phyloP scores from a whole-genome alignment of 768 basidiomycete genomes.

The Filobasidium floriforme region DNA sequence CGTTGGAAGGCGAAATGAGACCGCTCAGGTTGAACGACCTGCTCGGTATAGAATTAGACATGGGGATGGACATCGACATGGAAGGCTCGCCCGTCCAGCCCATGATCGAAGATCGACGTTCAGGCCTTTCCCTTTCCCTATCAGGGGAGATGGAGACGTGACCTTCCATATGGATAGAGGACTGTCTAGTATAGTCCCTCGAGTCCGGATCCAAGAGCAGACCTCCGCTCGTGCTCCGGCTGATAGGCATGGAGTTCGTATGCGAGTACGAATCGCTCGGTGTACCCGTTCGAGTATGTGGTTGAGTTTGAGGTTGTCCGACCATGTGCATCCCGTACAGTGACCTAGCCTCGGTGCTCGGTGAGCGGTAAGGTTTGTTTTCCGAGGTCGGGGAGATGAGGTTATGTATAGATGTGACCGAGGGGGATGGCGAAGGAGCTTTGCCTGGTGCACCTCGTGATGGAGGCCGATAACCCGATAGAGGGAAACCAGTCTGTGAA shows the following conservation, averaged over 20 bases:
- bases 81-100: not conserved
- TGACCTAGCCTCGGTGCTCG: not conserved
- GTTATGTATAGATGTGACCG: conserved; percentile 1
- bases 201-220: not conserved
- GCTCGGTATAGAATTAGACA: not conserved
- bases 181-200: not conserved
- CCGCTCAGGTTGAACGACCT: not conserved
- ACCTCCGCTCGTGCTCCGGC: not conserved
- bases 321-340: not conserved
- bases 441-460: not conserved
- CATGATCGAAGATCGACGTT: not conserved
- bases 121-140: not conserved
- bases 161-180: not conserved
- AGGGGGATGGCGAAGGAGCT: not conserved
- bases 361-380: not conserved
- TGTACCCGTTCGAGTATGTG: not conserved
- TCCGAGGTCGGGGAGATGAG: not conserved
- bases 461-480: not conserved
- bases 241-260: not conserved
- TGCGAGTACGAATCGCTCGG: not conserved
- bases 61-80: not conserved
- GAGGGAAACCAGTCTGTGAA: not conserved
- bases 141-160: no score
- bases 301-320: not conserved
- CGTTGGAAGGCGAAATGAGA: not conserved